Evolutionary conservation across 345 rosid species (phyloP), one percentile per base, ranked within the genome.

Genomic region (Crucihimalaya himalaica): DNA sequence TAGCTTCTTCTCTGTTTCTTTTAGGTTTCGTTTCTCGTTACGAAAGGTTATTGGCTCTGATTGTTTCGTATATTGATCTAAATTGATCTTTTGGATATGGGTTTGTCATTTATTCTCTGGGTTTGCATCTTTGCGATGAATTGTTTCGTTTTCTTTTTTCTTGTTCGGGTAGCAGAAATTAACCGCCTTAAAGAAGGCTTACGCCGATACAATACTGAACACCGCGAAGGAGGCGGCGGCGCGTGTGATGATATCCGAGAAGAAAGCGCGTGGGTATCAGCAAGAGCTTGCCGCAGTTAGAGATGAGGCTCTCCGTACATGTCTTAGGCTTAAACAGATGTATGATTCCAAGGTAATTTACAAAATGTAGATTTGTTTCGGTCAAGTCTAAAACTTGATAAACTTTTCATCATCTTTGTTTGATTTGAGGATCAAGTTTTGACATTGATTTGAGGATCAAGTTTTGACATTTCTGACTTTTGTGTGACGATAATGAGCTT

Each of bases 151-250:
- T 69, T 61, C 34, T 64, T 37, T 27, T 45, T 70, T 40, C 1
- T 37, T 35, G 2, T 47, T 18, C 35, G 61, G 59, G 34, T 61
- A 65, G 42, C 84, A 95, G 93, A 92, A 85, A 82, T 81, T 86
- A 79, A 83, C 80, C 72, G 96, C 93, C 71, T 78, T 95, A 87
- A 87, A 95, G 84, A 92, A 85, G 90, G 99, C 95, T 31, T 95
- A 92, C 65, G 99, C 99, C 65, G 97, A 89, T 65, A 88, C 89
- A 57, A 87, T 94, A 42, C 81, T 92, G 79, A 92, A 88, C 73
- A 84, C 96, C 14, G 93, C 96, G 15, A 94, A 87, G 82, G 99
- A 95, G 71, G 93, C 97, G 59, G 97, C 97, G 71, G 93, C 88
- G 56, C 87, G 96, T 80, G 86, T 89, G 74, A 83, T 89, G 87